phyloP scores from a whole-genome alignment of 2,329 filamentous ascomycete species.

The Dactylellina drechsleri region DNA sequence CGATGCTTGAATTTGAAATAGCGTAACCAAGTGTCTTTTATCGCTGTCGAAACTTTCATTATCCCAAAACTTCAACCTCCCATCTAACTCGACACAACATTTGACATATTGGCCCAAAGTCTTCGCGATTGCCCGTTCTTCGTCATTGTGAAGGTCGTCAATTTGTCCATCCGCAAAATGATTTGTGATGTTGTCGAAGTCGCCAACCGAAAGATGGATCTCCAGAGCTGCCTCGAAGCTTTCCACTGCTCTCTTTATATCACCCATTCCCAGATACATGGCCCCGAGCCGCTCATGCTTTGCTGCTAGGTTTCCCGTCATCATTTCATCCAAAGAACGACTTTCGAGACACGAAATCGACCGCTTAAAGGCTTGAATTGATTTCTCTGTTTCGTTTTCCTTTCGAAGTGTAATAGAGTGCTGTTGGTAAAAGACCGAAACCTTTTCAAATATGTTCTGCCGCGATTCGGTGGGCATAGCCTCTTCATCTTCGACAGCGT shows the following conservation, averaged over 20 bases:
- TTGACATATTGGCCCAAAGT: conserved; percentile 44
- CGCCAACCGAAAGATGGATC: conserved; percentile 32
- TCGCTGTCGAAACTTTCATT: conserved; percentile 25
- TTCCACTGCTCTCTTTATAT: conserved; percentile 55
- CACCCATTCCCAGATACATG: conserved; percentile 55
- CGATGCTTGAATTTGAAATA: conserved; percentile 41
- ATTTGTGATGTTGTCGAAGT: conserved; percentile 41
- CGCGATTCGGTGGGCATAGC: conserved; percentile 3
- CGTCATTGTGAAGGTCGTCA: conserved; percentile 45
- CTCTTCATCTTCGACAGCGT: conserved; percentile 43
- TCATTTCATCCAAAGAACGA: conserved; percentile 54
- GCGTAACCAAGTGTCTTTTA: conserved; percentile 10
- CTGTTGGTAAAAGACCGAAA: conserved; percentile 51
- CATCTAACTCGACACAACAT: conserved; percentile 29
- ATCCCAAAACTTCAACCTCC: conserved; percentile 31
- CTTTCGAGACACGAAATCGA: conserved; percentile 56
- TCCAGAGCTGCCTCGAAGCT: conserved; percentile 33
- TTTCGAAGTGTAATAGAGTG: conserved; percentile 43
- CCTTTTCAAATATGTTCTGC: conserved; percentile 49
- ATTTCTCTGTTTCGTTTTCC: conserved; percentile 44
- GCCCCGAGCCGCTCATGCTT: conserved; percentile 57
- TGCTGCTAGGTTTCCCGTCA: conserved; percentile 54
- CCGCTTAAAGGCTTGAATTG: conserved; percentile 55
- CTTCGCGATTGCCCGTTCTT: conserved; percentile 44
- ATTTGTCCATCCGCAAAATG: conserved; percentile 36